Evolutionary conservation across 305 asterid genomes (phyloP).

Genomic region (Fraxinus sp.): DNA sequence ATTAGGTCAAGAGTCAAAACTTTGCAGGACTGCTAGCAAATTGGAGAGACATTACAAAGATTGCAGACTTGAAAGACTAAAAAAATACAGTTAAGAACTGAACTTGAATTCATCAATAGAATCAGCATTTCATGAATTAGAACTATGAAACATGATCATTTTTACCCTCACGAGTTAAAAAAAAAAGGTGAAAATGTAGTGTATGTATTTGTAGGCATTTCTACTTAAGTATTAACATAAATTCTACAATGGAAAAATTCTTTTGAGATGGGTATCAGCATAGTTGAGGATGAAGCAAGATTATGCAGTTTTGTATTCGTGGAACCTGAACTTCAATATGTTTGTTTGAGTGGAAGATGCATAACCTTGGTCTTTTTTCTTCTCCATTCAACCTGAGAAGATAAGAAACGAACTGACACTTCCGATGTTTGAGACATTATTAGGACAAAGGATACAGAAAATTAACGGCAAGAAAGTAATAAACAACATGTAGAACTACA

Average conservation of each 20-base stretch:
- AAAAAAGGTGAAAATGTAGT: not conserved
- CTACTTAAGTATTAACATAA: not conserved
- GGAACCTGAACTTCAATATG: not conserved
- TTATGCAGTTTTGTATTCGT: not conserved
- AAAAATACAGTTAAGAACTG: not conserved
- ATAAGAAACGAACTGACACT: not conserved
- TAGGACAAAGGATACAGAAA: not conserved
- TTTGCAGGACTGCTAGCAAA: not conserved
- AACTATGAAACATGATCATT: not conserved
- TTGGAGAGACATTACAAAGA: not conserved
- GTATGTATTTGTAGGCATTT: not conserved
- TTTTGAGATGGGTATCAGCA: not conserved
- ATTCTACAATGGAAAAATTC: not conserved
- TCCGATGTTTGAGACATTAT: not conserved
- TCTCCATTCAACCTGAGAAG: not conserved
- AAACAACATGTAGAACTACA: not conserved
- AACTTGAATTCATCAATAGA: not conserved
- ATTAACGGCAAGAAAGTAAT: not conserved
- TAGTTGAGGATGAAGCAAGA: not conserved
- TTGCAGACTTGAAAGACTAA: not conserved
- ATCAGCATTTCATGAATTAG: not conserved
- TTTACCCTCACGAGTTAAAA: not conserved
- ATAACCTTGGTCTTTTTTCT: not conserved
- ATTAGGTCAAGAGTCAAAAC: not conserved
- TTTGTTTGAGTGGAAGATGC: too few species aligned